Evolutionary conservation across 345 rosid genomes (phyloP).

Genomic region (Litchi chinensis): DNA sequence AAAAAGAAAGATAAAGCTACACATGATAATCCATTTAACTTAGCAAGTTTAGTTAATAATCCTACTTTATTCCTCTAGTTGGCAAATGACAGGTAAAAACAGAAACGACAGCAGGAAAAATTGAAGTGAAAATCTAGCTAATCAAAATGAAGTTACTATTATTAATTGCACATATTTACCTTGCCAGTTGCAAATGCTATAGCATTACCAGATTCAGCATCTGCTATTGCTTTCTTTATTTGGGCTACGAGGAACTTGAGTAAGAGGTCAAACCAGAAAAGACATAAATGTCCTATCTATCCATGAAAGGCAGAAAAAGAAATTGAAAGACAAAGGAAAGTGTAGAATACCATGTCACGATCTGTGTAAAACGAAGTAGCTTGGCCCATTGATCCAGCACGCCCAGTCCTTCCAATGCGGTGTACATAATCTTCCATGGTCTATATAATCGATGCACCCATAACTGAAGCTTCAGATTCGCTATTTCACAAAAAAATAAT

Average conservation of each 20-base stretch:
- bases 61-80: neutral
- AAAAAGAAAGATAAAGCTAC: neutral
- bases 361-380: conserved; percentile 46
- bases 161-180: conserved; percentile 23
- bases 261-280: neutral
- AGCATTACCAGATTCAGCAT: conserved; percentile 37
- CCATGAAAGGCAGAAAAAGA: neutral
- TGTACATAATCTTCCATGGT: conserved; percentile 46
- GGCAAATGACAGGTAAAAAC: neutral
- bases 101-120: neutral
- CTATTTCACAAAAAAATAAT: conserved; percentile 30
- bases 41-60: neutral
- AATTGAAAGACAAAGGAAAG: conserved; percentile 4
- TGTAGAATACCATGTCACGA: conserved; percentile 37
- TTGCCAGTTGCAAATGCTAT: conserved; percentile 44
- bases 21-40: neutral
- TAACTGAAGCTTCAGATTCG: conserved; percentile 38
- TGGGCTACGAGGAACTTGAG: conserved; percentile 37
- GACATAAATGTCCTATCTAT: neutral
- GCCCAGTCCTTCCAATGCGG: conserved; percentile 49
- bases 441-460: conserved; percentile 37
- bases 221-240: conserved; percentile 42
- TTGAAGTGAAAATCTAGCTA: neutral
- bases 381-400: conserved; percentile 45
- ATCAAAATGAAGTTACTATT: neutral